phyloP scores from a whole-genome alignment of 2,329 filamentous ascomycete species.

The Colletotrichum aenigma region DNA sequence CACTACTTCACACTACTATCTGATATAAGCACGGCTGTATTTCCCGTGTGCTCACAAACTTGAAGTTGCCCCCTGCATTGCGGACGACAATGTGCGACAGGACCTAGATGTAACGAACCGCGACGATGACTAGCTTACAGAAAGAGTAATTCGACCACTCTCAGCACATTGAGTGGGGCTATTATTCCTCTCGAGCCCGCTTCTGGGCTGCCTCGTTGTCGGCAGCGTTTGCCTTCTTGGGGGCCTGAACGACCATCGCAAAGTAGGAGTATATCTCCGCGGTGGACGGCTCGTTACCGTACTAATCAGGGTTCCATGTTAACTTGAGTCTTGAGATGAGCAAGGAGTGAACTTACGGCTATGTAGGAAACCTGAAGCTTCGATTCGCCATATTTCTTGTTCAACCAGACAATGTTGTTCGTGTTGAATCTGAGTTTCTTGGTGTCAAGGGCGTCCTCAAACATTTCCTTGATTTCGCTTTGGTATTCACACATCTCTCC shows the following conservation, averaged over 20 bases:
- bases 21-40: too few relatives aligned
- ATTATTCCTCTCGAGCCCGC: too few relatives aligned
- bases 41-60: too few relatives aligned
- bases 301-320: neutral
- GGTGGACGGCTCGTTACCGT: neutral
- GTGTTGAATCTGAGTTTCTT: neutral
- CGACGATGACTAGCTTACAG: too few relatives aligned
- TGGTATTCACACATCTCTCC: neutral
- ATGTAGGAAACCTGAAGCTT: neutral
- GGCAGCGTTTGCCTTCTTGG: neutral
- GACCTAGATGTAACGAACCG: too few relatives aligned
- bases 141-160: too few relatives aligned
- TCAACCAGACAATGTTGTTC: neutral
- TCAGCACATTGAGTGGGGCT: too few relatives aligned
- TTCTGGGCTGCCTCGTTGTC: neutral
- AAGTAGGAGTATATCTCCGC: neutral
- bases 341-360: neutral
- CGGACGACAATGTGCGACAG: too few relatives aligned
- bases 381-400: neutral
- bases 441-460: accelerated
- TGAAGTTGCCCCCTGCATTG: too few relatives aligned
- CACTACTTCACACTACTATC: too few relatives aligned
- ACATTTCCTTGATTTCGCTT: neutral
- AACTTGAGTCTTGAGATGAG: neutral
- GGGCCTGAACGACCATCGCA: neutral